phyloP scores from a whole-genome alignment of 139 green algal genomes.

The Tetradesmus lagerheimii region DNA sequence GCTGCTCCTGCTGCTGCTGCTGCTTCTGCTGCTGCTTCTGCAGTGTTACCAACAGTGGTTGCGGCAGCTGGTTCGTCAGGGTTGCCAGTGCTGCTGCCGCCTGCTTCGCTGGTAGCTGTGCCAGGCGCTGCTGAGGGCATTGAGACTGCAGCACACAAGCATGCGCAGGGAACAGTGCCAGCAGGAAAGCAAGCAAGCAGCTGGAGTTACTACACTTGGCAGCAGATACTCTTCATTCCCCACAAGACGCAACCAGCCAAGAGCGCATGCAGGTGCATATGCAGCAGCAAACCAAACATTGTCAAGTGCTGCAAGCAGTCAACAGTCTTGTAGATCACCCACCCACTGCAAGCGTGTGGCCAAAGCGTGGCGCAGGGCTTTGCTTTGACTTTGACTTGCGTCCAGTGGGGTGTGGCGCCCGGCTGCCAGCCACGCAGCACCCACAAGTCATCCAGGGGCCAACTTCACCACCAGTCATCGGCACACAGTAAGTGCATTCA shows the following conservation, averaged over 20 bases:
- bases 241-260: no score
- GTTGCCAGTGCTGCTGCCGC: not conserved
- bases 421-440: constrained; percentile 54
- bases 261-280: not conserved
- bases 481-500: no score
- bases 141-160: not conserved
- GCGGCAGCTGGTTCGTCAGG: not conserved
- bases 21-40: not conserved
- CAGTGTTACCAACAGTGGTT: not conserved
- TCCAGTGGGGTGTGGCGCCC: constrained; percentile 60
- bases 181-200: no score
- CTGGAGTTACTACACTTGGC: no score
- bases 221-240: no score
- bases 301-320: no score
- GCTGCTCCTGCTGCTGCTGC: not conserved
- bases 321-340: no score
- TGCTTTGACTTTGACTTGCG: constrained; percentile 62
- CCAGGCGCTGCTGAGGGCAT: not conserved
- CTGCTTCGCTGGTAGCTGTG: not conserved
- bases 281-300: not conserved
- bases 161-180: no score
- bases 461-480: constrained; percentile 79
- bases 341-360: constrained; percentile 60
- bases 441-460: constrained; percentile 76
- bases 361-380: constrained; percentile 65